Base-by-base conservation (phyloP, 306 rosid genomes). In the Dalbergia cochinchinensis region DNA sequence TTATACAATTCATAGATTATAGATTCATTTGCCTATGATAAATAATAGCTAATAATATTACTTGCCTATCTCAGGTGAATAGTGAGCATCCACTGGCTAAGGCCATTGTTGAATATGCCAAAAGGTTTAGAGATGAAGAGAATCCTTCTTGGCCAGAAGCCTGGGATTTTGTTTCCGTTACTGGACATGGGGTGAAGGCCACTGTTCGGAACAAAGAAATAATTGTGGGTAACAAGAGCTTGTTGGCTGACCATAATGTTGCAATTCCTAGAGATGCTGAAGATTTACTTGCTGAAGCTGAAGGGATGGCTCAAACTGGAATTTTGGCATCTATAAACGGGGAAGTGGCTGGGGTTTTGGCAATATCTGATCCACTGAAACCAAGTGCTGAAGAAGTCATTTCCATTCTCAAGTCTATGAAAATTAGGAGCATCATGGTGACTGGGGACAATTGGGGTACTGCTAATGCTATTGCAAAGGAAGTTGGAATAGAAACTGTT, bases 371-470 rank as follows among this genome's bases (percentile, higher is more conserved):
- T 69, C 90, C 94, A 0, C 39, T 89, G 82, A 92, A 92, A 86
- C 89, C 92, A 0, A 74, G 87, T 34, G 88, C 95, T 15, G 59
- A 69, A 80, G 92, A 92, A 86, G 92, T 87, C 13, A 72, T 92
- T 78, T 85, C 95, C 61, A 81, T 92, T 72, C 91, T 92, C 5
- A 92, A 85, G 59, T 83, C 94, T 10, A 90, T 90, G 95, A 82
- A 88, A 68, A 85, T 90, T 15, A 77, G 51, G 85, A 86, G 92
- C 78, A 83, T 92, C 61, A 71, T 92, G 88, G 90, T 86, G 58
- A 92, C 97, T 3, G 95, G 97, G 8, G 97, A 92, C 83, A 92
- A 90, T 11, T 89, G 92, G 93, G 97, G 95, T 5, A 90, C 97
- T 33, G 97, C 95, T 20, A 87, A 90, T 65, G 87, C 97, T 54